Base-by-base conservation (phyloP, 192 early-diverging fungal genomes). In the Entomortierella parvispora region DNA sequence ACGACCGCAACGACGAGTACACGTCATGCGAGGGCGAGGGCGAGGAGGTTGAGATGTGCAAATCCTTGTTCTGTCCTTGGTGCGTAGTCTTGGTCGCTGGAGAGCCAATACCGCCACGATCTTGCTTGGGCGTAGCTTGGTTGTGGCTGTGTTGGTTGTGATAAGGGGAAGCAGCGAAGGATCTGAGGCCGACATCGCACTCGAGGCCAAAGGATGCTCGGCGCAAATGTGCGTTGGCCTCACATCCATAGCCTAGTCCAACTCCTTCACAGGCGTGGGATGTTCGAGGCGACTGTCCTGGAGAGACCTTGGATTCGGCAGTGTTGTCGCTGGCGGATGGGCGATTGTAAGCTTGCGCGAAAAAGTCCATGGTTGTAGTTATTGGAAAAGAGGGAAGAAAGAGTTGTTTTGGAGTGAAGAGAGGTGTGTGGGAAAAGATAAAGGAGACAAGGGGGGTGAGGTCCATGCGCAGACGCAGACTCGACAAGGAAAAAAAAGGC, bases 191-290 rank as follows among this genome's bases (percentile, higher is more conserved):
- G 20, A 32, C n/a, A 18, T 67, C 71, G 2, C 23, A 17, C 55
- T 77, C 74, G 40, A 77, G 65, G n/a, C 74, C 74, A 17, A 34
- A 59, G 20, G 74, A 77, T 12, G 65, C 65, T 55, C 74, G 65
- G 40, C 74, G 65, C 17, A 77, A 55, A 37, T 77, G 74, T 7
- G 74, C 60, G 32, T 77, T 77, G 58, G 60, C 20, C 43, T 77
- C 74, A 29, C 50, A 53, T n/a, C 74, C 74, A 25, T 77, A 77
- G 5, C 74, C 74, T 31, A 55, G 60, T 14, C 54, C 32, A 23
- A 40, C 32, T 9, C 47, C 44, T 22, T 58, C 56, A 40, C 37
- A 40, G 37, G 12, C 37, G 29, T 15, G 17, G 1, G 15, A 31
- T 5, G 14, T 2, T 9, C 18, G 33, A 2, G 42, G 44, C 29